Percentiles rank a stretch among this genome's conserved stretches.
Evolutionary conservation across 306 rosid species (phyloP).

Genomic region (Castanea sativa): DNA sequence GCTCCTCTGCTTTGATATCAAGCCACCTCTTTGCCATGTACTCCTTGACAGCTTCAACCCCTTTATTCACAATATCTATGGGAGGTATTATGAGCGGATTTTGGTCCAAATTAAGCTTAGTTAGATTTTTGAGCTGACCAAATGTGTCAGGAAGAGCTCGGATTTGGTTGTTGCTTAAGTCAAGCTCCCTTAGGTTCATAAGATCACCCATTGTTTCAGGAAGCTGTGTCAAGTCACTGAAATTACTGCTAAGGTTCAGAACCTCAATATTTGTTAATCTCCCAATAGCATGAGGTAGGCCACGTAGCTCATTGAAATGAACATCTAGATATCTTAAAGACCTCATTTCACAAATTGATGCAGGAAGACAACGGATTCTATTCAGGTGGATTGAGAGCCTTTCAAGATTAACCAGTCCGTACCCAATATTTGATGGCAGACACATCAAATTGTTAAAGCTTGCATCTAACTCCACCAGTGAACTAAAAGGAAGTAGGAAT

Average conservation of each 20-base stretch:
- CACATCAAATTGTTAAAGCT: conserved; percentile 49
- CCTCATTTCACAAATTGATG: conserved; percentile 51
- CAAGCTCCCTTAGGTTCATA: conserved; percentile 43
- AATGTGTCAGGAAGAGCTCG: conserved; percentile 46
- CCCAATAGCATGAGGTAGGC: conserved; percentile 44
- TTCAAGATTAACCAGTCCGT: conserved; percentile 44
- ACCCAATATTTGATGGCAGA: conserved; percentile 45
- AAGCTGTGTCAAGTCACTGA: conserved; percentile 45
- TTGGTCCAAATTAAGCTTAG: conserved; percentile 48
- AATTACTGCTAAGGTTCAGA: conserved; percentile 50
- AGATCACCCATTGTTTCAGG: conserved; percentile 50
- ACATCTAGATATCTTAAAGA: conserved; percentile 51
- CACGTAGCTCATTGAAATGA: conserved; percentile 58
- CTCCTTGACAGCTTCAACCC: conserved; percentile 46
- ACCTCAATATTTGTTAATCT: conserved; percentile 46
- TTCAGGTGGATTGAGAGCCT: conserved; percentile 45
- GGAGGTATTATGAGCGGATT: conserved; percentile 46
- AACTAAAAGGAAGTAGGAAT: conserved; percentile 23
- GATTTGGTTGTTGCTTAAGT: conserved; percentile 53
- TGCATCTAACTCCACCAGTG: conserved; percentile 46
- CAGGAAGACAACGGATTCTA: conserved; percentile 45
- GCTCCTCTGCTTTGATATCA: conserved; percentile 28
- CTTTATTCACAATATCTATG: conserved; percentile 38
- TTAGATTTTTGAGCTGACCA: conserved; percentile 40
- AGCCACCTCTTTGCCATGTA: conserved; percentile 46